A percentile compares a stretch with the other conserved stretches of the same genome.
Conservation (phyloP, 2,329 filamentous ascomycete species). For the Rachicladosporium sp. region DNA sequence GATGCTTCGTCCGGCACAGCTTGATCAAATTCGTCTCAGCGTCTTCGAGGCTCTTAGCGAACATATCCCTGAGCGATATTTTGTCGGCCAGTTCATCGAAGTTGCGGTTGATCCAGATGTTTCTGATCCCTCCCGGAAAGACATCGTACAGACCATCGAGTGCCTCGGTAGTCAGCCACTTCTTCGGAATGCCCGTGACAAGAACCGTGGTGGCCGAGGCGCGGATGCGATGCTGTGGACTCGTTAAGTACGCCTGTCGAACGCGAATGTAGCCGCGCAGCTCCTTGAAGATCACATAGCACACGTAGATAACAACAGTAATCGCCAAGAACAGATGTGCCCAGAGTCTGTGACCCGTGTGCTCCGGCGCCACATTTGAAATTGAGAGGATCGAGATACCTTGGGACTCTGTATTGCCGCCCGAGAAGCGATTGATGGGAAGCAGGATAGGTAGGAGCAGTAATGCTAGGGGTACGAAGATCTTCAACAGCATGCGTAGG, state of each 20-base stretch:
- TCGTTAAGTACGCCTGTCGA: conserved; percentile 86
- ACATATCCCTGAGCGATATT: conserved; percentile 58
- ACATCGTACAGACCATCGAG: conserved; percentile 82
- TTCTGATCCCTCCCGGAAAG: conserved; percentile 86
- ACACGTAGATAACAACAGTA: conserved; percentile 68
- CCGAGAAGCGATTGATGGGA: conserved; percentile 68
- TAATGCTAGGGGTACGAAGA: conserved; percentile 72
- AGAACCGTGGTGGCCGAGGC: conserved; percentile 93
- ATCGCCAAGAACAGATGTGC: conserved; percentile 75
- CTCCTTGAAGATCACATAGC: conserved; percentile 76
- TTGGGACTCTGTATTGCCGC: conserved; percentile 35
- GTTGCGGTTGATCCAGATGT: conserved; percentile 93
- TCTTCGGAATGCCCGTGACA: conserved; percentile 76
- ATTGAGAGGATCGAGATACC: conserved; percentile 77
- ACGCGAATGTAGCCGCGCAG: conserved; percentile 80
- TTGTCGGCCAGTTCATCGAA: conserved; percentile 74
- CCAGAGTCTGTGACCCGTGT: conserved; percentile 58
- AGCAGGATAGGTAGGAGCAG: conserved; percentile 75
- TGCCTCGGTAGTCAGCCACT: conserved; percentile 78
- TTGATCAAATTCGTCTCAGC: conserved; percentile 80
- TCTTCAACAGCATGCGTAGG: conserved; percentile 70
- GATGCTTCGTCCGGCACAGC: conserved; percentile 63
- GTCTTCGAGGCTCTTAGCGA: conserved; percentile 61
- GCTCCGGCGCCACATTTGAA: conserved; percentile 59
- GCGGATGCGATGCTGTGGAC: conserved; percentile 81